Base-by-base conservation (phyloP, 441 rosid genomes). In the Pelargonium fulgidum region DNA sequence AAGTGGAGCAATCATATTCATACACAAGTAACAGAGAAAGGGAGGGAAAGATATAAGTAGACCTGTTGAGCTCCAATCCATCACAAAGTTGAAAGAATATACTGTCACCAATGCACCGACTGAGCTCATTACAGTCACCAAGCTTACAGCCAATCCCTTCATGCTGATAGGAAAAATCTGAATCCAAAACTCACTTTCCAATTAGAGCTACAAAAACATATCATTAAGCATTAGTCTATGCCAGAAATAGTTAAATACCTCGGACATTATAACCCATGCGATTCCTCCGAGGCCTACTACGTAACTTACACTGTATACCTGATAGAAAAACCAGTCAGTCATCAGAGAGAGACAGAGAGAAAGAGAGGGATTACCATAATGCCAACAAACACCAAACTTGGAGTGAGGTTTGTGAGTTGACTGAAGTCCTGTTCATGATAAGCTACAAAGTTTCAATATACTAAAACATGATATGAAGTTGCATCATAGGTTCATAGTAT, bases 1-100 rank as follows among this genome's bases (percentile, higher is more conserved):
- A n/a, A n/a, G n/a, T n/a, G n/a, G n/a, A n/a, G n/a, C n/a, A n/a
- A 54, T 14, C 39, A 33, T 5, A 33, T 33, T 33, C 7, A 33
- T 33, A 4, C 4, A 33, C 7, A 33, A n/a, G 3, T 50, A 4
- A 50, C 14, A 54, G 7, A 20, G 7, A 54, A 16, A 29, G 36
- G 3, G 3, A 29, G 4, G 36, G 36, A 29, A 2, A 29, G 36
- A 29, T 0, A 24, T 24, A 29, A 29, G 36, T 29, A 29, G 1
- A 90, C 92, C 92, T 20, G 85, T 73, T 24, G 86, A 29, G 73
- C 83, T 89, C 90, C 96, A 89, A 11, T 84, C 83, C 74, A 89
- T 56, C 62, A 87, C 69, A 68, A 83, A 87, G 56, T 79, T 85
- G 80, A 86, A 89, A 67, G 81, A 42, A 70, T 72, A 83, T 1